A percentile compares a stretch with the other conserved stretches of the same genome.
phyloP scores from a whole-genome alignment of 768 basidiomycete species.

The Cyclocybe cylindracea region DNA sequence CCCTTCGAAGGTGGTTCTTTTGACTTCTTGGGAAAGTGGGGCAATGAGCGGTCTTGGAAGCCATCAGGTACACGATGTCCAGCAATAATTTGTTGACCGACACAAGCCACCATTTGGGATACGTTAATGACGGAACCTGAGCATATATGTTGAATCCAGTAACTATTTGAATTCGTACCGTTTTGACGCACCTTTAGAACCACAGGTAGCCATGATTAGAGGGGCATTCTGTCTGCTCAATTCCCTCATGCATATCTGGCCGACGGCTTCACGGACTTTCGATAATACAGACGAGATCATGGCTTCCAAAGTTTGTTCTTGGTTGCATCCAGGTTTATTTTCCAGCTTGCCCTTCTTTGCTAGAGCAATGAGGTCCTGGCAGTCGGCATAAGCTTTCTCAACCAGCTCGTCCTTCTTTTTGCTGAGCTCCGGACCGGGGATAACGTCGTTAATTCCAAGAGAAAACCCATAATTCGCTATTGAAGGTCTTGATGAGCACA shows the following conservation, averaged over 20 bases:
- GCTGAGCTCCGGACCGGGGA: conserved; percentile 85
- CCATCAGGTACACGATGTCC: conserved; percentile 98
- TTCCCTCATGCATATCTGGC: conserved; percentile 97
- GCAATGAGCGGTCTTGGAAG: conserved; percentile 98
- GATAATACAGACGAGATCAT: conserved; percentile 91
- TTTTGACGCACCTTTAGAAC: conserved; percentile 80
- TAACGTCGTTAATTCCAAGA: conserved; percentile 97
- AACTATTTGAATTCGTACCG: neutral
- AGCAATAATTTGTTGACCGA: conserved; percentile 98
- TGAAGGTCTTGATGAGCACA: neutral
- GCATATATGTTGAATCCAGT: neutral
- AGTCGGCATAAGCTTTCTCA: conserved; percentile 84
- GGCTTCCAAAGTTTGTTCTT: conserved; percentile 97
- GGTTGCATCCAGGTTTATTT: conserved; percentile 97
- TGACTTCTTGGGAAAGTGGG: conserved; percentile 97
- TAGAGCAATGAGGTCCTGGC: conserved; percentile 81
- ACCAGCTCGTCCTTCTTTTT: conserved; percentile 84
- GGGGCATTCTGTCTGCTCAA: conserved; percentile 97
- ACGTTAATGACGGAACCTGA: conserved; percentile 97
- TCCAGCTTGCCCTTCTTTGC: conserved; percentile 92
- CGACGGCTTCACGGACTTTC: conserved; percentile 93
- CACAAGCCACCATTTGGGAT: conserved; percentile 99
- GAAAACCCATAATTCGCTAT: conserved; percentile 97
- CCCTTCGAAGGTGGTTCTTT: conserved; percentile 96
- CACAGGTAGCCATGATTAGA: conserved; percentile 98